Percentiles rank a stretch among this genome's conserved stretches.
Evolutionary conservation across 495 filamentous ascomycete genomes (phyloP).

Genomic region (Elasticomyces elasticus): DNA sequence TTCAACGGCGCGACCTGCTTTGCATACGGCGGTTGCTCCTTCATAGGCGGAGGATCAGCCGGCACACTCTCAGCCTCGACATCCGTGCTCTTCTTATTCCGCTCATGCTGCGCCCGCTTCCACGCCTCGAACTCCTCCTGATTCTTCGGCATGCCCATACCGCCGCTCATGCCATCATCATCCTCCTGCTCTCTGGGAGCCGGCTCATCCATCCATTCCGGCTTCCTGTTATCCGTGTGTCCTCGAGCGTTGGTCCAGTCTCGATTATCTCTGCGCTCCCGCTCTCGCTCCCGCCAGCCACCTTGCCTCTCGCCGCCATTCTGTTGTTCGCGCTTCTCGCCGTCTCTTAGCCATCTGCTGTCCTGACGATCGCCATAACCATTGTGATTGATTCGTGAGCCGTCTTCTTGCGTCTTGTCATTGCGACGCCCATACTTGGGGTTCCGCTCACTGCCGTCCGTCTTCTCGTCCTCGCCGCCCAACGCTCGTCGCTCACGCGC

Average conservation of each 20-base stretch:
- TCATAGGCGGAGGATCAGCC: not conserved
- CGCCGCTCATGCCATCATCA: not conserved
- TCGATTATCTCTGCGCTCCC: constrained; percentile 67
- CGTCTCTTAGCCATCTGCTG: constrained; percentile 9
- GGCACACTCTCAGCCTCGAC: constrained; percentile 7
- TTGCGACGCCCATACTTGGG: constrained; percentile 43
- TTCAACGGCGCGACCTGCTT: constrained; percentile 48
- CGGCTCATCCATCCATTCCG: constrained; percentile 42
- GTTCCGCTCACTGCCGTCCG: constrained; percentile 35
- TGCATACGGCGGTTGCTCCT: constrained; percentile 7
- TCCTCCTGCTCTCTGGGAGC: constrained; percentile 11
- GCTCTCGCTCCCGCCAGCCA: constrained; percentile 28
- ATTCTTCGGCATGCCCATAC: constrained; percentile 42
- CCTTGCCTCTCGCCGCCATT: constrained; percentile 18
- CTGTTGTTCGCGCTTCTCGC: constrained; percentile 19
- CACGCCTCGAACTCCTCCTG: constrained; percentile 92
- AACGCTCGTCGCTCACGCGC: constrained; percentile 44
- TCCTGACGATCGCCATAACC: constrained; percentile 17
- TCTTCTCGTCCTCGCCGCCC: constrained; percentile 49
- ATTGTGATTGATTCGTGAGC: constrained; percentile 48
- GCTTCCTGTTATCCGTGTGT: constrained; percentile 41
- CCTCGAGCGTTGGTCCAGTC: constrained; percentile 25
- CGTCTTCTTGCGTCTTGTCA: constrained; percentile 41
- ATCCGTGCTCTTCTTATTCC: constrained; percentile 37
- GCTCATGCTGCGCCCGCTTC: constrained; percentile 83